Evolutionary conservation across 148 eudicot species (phyloP).

Genomic region (Camellia granthamiana): DNA sequence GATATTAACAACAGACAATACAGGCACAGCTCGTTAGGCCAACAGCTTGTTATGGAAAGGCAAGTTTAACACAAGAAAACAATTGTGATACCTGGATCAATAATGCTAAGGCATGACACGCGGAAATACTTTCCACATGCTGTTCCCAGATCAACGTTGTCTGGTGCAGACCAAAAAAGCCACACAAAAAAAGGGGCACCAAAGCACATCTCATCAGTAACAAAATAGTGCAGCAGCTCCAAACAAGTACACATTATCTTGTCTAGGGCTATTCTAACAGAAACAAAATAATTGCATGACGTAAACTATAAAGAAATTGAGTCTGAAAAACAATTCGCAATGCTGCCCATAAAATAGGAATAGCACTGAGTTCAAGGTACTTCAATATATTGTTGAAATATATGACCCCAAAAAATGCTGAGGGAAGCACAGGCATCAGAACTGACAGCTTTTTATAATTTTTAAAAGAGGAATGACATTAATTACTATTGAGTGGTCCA

Average conservation of each 20-base stretch:
- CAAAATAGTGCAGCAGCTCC: background rate
- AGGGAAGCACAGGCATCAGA: background rate
- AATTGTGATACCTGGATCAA: slow-evolving; percentile 39
- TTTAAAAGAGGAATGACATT: background rate
- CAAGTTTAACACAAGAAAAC: background rate
- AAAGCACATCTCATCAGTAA: background rate
- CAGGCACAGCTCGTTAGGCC: background rate
- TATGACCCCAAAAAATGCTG: background rate
- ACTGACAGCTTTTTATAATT: background rate
- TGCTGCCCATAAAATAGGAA: background rate
- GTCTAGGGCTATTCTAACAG: background rate
- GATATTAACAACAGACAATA: background rate
- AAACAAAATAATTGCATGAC: background rate
- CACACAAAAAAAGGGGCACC: background rate
- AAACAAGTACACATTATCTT: too few relatives aligned
- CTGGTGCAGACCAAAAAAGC: slow-evolving; percentile 14
- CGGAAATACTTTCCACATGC: slow-evolving; percentile 61
- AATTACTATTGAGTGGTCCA: background rate
- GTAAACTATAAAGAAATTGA: background rate
- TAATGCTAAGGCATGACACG: slow-evolving; percentile 61
- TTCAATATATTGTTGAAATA: too few relatives aligned
- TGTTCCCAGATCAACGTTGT: slow-evolving; percentile 61
- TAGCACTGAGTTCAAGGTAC: background rate
- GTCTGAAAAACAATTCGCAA: background rate
- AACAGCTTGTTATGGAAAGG: background rate